Base-by-base conservation (phyloP, 2,329 filamentous ascomycete species). In the Cladosporium colombiae region DNA sequence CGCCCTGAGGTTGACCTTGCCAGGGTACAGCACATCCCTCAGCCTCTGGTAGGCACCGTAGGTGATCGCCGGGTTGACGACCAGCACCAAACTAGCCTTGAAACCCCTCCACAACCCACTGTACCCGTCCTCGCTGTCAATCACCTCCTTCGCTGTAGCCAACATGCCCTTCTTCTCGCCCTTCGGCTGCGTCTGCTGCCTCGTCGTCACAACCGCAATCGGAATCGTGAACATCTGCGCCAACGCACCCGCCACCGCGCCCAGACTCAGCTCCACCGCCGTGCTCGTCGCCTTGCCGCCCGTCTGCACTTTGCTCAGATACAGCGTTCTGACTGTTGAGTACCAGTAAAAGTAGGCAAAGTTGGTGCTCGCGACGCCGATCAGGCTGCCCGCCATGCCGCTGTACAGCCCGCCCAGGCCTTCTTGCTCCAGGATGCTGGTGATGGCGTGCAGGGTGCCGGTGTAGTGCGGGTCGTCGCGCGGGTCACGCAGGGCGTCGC, bases 321-420 rank as follows among this genome's bases (percentile, higher is more conserved):
- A 98, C 23, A 97, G 79, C 18, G 88, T 88, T 69, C 95, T 88
- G 35, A 97, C 92, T 31, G 95, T 81, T 5, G 92, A 94, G 78
- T 98, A 98, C 93, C 94, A 98, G 82, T 99, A 99, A 78, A 99
- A 99, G 81, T 99, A 99, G 74, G 95, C 95, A 77, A 99, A 99
- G 79, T 99, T 99, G 62, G 94, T 98, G 29, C 93, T 97, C 1
- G 93, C 94, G 40, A 99, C 95, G 63, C 95, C 95, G 61, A 98
- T 81, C 21, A 99, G 83, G 5, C 93, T 88, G 60, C 94, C 93
- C 67, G 88, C 85, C 77, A 99, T 93, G 67, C 95, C 95, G 62
- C 91, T 88, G 75, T 99, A 99, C 8, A 99, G 86, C 7, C 95
- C 95, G 56, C 82, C 74, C 10, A 95, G 65, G 35, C 95, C 95